These are phyloP conservation scores for Casuarina equisetifolia DNA, from an alignment of 306 rosid genomes.

Conservation along the genomic window DNA sequence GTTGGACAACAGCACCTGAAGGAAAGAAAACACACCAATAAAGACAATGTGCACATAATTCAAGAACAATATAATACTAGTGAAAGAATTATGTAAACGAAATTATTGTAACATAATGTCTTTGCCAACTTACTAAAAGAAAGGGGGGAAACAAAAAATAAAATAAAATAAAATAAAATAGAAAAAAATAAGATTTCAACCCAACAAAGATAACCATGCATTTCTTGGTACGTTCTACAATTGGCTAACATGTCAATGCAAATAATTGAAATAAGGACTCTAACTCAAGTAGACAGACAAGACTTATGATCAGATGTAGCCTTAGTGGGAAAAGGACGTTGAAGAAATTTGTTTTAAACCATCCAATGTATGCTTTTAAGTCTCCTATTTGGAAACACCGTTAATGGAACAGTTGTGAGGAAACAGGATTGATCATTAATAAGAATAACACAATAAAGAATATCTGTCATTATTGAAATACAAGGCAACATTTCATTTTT, in stretches of 20 bases:
- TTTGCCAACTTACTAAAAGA: background rate
- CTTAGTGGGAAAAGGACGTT: background rate
- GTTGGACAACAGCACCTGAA: constrained; percentile 91
- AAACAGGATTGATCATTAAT: background rate
- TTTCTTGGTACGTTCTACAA: background rate
- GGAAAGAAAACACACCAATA: constrained; percentile 38
- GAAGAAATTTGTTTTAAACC: background rate
- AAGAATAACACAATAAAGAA: background rate
- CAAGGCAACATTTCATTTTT: background rate
- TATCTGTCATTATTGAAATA: background rate
- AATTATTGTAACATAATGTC: background rate
- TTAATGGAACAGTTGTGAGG: background rate
- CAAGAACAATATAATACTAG: background rate
- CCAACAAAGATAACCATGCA: background rate
- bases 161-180: no score
- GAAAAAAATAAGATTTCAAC: background rate
- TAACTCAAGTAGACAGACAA: background rate
- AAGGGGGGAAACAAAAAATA: background rate
- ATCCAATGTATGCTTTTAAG: background rate
- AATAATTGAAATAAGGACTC: background rate
- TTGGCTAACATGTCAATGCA: background rate
- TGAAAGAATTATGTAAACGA: constrained; percentile 3
- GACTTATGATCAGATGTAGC: background rate
- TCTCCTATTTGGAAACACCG: background rate
- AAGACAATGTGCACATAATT: constrained; percentile 1